A percentile compares a stretch with the other conserved stretches of the same genome.
Evolutionary conservation across 208 protist species (phyloP).

Genomic region (Leishmania guyanensis): DNA sequence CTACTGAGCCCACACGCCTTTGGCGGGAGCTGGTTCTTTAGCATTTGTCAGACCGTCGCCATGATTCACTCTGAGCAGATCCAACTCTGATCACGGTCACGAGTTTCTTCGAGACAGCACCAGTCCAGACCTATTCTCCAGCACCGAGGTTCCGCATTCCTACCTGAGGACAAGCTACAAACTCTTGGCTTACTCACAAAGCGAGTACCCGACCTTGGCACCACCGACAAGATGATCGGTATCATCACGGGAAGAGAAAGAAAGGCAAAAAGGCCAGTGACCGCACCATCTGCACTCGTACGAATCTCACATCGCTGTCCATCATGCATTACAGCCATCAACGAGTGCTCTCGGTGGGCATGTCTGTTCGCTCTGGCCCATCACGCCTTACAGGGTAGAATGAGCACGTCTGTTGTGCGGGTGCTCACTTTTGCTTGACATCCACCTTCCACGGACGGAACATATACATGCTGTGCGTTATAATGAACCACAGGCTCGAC

Average conservation of each 20-base stretch:
- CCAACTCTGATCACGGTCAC: background rate
- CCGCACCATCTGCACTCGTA: background rate
- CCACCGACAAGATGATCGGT: background rate
- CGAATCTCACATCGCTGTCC: background rate
- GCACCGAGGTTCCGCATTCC: background rate
- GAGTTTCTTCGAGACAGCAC: background rate
- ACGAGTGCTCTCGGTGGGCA: background rate
- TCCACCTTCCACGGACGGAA: slow-evolving; percentile 57
- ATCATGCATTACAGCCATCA: background rate
- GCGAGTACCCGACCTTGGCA: background rate
- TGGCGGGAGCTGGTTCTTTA: background rate
- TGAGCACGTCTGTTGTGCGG: too few relatives aligned
- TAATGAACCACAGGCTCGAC: slow-evolving; percentile 25
- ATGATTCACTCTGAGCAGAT: background rate
- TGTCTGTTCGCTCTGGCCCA: too few relatives aligned
- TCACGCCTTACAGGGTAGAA: background rate
- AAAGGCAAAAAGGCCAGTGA: background rate
- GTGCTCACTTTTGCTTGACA: slow-evolving; percentile 17
- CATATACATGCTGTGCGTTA: slow-evolving; percentile 52
- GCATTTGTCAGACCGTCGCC: background rate
- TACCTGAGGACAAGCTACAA: background rate
- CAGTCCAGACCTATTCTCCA: background rate
- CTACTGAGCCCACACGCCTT: background rate
- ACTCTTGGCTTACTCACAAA: background rate
- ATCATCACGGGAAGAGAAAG: slow-evolving; percentile 1